Evolutionary conservation across 305 asterid genomes (phyloP).

Genomic region (Coffea humblotiana): DNA sequence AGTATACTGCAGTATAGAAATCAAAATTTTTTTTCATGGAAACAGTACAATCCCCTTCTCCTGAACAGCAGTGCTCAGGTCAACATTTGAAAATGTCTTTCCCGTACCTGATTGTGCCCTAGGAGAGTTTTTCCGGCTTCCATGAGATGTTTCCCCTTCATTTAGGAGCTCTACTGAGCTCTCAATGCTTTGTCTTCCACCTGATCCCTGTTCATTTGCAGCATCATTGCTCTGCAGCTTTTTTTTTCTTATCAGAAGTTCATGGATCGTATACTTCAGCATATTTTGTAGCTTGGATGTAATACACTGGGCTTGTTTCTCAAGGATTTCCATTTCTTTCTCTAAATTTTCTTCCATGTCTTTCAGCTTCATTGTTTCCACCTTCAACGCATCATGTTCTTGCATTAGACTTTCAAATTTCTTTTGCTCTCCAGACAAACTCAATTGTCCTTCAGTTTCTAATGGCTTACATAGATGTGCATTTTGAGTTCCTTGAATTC

Average conservation of each 20-base stretch:
- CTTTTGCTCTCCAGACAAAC: not conserved
- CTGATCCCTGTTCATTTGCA: no score
- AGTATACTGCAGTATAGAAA: not conserved
- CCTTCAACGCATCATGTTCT: conserved; percentile 10
- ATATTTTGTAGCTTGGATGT: not conserved
- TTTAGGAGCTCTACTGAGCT: not conserved
- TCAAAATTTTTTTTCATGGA: no score
- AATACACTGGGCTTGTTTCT: not conserved
- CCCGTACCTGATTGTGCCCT: not conserved
- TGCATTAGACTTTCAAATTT: conserved; percentile 6
- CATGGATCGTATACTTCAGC: conserved; percentile 4
- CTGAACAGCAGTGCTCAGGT: not conserved
- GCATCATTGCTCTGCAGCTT: not conserved
- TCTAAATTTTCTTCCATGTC: conserved; percentile 3
- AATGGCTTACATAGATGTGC: not conserved
- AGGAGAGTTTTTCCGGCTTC: not conserved
- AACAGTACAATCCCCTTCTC: conserved; percentile 13
- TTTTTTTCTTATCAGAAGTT: not conserved
- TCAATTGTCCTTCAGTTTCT: not conserved
- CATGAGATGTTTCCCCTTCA: not conserved
- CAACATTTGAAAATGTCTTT: not conserved
- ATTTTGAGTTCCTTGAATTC: conserved; percentile 10
- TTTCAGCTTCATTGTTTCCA: conserved; percentile 2
- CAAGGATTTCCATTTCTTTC: conserved; percentile 9
- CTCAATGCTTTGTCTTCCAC: conserved; percentile 1